Evolutionary conservation across 2,329 filamentous ascomycete species (phyloP), one percentile per base, ranked within the genome.

Genomic region (Parafenestella ontariensis): DNA sequence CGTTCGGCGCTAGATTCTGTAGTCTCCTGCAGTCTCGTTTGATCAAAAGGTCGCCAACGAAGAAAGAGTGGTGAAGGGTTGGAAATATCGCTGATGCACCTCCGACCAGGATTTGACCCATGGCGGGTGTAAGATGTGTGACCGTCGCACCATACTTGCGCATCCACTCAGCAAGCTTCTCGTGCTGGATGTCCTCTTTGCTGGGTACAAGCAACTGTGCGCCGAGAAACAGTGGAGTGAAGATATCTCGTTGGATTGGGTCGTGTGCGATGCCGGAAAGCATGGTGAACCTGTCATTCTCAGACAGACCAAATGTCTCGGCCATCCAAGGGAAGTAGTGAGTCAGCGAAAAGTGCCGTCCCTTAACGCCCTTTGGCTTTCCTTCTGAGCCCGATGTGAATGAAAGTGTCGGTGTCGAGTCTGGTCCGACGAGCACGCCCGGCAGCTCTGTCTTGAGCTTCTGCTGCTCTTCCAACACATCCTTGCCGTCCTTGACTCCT

Each of bases 321-420:
- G 91, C 87, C 94, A 98, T 98, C 93, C 92, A 98, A 18, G 88
- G 87, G 71, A 94, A 96, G 78, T 96, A 98, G 66, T 89, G 88
- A 1, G 92, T 85, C 56, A 98, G 80, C 46, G 87, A 90, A 78
- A 89, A 98, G 76, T 98, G 94, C 13, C 94, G 85, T 1, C 94
- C 93, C 51, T 87, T 83, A 11, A 98, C 94, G 64, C 92, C 92
- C 80, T 96, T 96, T 29, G 92, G 92, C 61, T 85, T 82, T 41
- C 90, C 91, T 77, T 96, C 91, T 1, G 82, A 85, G 4, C 92
- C 92, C 24, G 79, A 82, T 21, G 81, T 83, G 66, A 83, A 83
- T 11, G 78, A 80, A 1, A 96, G 79, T 0, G 89, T 96, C 1
- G 89, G 89, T 6, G 83, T 89, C 15, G 89, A 91, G 74, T 98